These are phyloP conservation scores for Saccharomycopsis fermentans DNA, from an alignment of 805 yeast species.

Conservation along the genomic window DNA sequence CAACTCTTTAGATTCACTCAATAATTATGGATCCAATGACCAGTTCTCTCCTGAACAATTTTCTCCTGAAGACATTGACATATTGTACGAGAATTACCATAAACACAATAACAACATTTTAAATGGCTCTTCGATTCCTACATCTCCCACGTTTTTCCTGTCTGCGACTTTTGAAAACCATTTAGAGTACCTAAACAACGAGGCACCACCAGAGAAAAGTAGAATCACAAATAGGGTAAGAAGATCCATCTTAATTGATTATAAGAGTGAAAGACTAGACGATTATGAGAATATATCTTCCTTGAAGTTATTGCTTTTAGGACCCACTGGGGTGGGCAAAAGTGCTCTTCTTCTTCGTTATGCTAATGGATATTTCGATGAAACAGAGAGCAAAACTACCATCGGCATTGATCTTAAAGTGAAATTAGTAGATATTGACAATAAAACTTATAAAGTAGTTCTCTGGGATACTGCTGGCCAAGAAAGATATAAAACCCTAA, in stretches of 20 bases:
- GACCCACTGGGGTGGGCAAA: slow-evolving; percentile 41
- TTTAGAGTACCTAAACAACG: not conserved
- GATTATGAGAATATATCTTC: slow-evolving; percentile 16
- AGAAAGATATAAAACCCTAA: slow-evolving; percentile 37
- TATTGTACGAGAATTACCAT: not conserved
- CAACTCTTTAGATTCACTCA: not conserved
- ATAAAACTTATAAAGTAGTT: slow-evolving; percentile 33
- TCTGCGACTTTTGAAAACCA: slow-evolving; percentile 11
- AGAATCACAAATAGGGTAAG: slow-evolving; percentile 11
- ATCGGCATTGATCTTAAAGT: slow-evolving; percentile 40
- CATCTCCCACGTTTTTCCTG: slow-evolving; percentile 13
- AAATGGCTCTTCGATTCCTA: slow-evolving; percentile 1
- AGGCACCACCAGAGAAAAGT: slow-evolving; percentile 5
- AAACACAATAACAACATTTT: not conserved
- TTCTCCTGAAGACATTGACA: not conserved
- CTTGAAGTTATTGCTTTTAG: slow-evolving; percentile 30
- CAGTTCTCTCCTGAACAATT: not conserved
- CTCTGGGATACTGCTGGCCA: slow-evolving; percentile 46
- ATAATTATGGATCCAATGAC: not conserved
- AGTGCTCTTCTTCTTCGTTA: slow-evolving; percentile 36
- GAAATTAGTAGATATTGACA: slow-evolving; percentile 34
- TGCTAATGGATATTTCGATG: slow-evolving; percentile 28
- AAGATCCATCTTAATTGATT: slow-evolving; percentile 13
- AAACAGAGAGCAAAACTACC: slow-evolving; percentile 30
- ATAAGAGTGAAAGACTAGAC: slow-evolving; percentile 11